These are phyloP conservation scores for Porphyrellus cyaneotinctus DNA, from an alignment of 768 basidiomycete genomes.

Conservation along the genomic window DNA sequence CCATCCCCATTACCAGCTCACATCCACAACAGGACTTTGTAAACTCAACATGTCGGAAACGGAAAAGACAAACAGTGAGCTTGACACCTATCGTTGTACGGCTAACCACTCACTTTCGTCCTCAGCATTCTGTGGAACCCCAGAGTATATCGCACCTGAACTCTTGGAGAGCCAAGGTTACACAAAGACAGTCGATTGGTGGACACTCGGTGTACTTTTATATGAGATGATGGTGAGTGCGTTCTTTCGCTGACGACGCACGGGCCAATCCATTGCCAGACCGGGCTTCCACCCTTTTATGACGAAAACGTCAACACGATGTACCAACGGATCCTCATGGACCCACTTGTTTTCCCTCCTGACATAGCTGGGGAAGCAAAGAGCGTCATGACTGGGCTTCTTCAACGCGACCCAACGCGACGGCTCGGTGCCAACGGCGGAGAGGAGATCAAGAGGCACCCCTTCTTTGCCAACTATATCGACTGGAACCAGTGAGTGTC, in stretches of 20 bases:
- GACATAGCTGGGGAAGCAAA: slow-evolving; percentile 87
- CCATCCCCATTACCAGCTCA: slow-evolving; percentile 1
- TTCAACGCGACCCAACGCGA: slow-evolving; percentile 82
- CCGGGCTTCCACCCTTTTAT: slow-evolving; percentile 96
- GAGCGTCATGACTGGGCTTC: slow-evolving; percentile 81
- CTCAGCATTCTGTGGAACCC: slow-evolving; percentile 94
- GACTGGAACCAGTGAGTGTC: slow-evolving; percentile 75
- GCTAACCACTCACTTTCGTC: slow-evolving; percentile 4
- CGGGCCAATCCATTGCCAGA: slow-evolving; percentile 40
- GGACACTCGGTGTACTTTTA: slow-evolving; percentile 93
- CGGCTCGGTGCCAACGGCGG: slow-evolving; percentile 91
- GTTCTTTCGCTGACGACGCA: neutral
- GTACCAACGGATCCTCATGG: slow-evolving; percentile 93
- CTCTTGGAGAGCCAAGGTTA: slow-evolving; percentile 95
- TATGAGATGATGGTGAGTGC: slow-evolving; percentile 88
- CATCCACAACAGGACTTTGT: slow-evolving; percentile 56
- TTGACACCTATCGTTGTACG: neutral
- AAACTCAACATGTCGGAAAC: slow-evolving; percentile 97
- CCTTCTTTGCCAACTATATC: slow-evolving; percentile 92
- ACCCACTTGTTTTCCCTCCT: slow-evolving; percentile 87
- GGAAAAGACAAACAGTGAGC: slow-evolving; percentile 91
- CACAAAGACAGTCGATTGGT: slow-evolving; percentile 98
- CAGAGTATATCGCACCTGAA: slow-evolving; percentile 98
- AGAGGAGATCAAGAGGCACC: slow-evolving; percentile 92
- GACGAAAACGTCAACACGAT: slow-evolving; percentile 98